Evolutionary conservation across 176 grass and related monocot genomes (phyloP), one percentile per base, ranked within the genome.

Genomic region (Elymus sibiricus): DNA sequence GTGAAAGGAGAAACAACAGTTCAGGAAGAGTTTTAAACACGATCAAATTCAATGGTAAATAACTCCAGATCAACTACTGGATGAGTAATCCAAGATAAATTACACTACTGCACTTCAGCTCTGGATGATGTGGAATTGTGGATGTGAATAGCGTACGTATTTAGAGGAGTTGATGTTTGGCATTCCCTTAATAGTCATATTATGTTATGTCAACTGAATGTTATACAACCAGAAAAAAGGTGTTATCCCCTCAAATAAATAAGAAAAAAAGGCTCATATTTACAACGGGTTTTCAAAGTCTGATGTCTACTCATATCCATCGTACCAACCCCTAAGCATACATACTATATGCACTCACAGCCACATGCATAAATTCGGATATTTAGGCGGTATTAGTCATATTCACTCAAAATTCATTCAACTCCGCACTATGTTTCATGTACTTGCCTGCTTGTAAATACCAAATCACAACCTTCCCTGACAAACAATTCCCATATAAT

Each of bases 251-350:
- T 70, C 65, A 37, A 69, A 69, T 69, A 7, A 21, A 68, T 19
- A 69, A 4, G 0, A 39, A 35, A n/a, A 82, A 22, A 70, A 35
- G 17, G 13, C 47, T 39, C 5, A 2, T 56, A 82, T 39, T 24
- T 25, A 27, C 55, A 29, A 29, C 29, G 11, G 2, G 7, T 74
- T 84, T 46, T 43, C 34, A 74, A 13, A 62, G 27, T 15, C 70
- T 64, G 42, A 14, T 34, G 25, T 44, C 19, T 24, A 56, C 19
- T n/a, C 25, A 7, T n/a, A 61, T 84, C 11, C 82, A 59, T 75
- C 15, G 62, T 63, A 83, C 82, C 39, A 75, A 35, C 29, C 26
- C 82, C 63, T 19, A 84, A 84, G 28, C 29, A 76, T 64, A 64
- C 44, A 76, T 64, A 64, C 44, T 75, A 70, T 38, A n/a, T 39